Conservation (phyloP, 352 stramenopile genomes). For the Globisporangium okanoganense region DNA sequence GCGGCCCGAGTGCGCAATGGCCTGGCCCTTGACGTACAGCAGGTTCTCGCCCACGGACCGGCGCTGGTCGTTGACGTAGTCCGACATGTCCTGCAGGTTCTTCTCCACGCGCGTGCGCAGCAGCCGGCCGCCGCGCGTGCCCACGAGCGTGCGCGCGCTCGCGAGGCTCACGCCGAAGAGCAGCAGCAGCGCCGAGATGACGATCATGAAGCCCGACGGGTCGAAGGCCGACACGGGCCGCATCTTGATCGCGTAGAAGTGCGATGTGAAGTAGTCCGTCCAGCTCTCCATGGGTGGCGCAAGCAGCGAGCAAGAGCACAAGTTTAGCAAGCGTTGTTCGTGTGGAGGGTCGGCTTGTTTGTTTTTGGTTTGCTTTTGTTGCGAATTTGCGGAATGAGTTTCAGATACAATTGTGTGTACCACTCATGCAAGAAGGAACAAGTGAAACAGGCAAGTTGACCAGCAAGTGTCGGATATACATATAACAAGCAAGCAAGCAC, state of each 20-base stretch:
- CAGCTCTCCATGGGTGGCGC: slow-evolving; percentile 52
- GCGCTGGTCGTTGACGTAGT: slow-evolving; percentile 51
- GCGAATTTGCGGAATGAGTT: background rate
- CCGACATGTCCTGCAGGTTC: slow-evolving; percentile 72
- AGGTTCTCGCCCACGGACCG: slow-evolving; percentile 61
- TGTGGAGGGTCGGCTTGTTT: background rate
- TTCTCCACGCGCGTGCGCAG: slow-evolving; percentile 62
- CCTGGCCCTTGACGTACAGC: slow-evolving; percentile 55
- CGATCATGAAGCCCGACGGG: slow-evolving; percentile 82
- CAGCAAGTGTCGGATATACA: too few relatives aligned
- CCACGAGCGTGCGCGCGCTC: slow-evolving; percentile 33
- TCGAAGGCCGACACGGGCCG: slow-evolving; percentile 83
- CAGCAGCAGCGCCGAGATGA: slow-evolving; percentile 67
- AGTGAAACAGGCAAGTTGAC: too few relatives aligned
- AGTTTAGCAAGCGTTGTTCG: too few relatives aligned
- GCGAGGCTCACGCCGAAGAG: slow-evolving; percentile 62
- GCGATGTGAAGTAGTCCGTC: slow-evolving; percentile 70
- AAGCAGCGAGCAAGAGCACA: too few relatives aligned
- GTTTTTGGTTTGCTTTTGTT: background rate
- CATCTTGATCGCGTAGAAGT: slow-evolving; percentile 86
- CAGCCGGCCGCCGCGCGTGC: slow-evolving; percentile 31
- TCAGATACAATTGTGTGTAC: background rate
- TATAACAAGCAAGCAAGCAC: too few relatives aligned
- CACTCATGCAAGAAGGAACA: background rate
- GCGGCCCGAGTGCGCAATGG: slow-evolving; percentile 34